Percentiles rank a stretch among this genome's conserved stretches.
These are phyloP conservation scores for Agrostemma githago DNA, from an alignment of 148 eudicot genomes.

Conservation along the genomic window DNA sequence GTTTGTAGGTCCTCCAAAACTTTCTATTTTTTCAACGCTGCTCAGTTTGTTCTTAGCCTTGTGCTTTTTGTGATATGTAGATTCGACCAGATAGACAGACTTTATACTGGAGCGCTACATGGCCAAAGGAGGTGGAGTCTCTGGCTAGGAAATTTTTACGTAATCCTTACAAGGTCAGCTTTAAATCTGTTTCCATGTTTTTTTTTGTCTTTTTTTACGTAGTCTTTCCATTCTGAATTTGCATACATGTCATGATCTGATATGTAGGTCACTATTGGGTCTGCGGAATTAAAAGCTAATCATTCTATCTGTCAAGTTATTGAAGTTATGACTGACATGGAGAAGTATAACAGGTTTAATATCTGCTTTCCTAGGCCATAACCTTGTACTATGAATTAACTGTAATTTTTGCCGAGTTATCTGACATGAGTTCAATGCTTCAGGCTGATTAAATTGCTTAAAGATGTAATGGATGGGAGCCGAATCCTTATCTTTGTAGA, in stretches of 20 bases:
- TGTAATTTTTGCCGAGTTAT: not conserved
- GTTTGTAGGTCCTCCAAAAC: not conserved
- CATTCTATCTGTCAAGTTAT: slow-evolving; percentile 84
- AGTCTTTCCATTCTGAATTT: too few relatives aligned
- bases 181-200: not conserved
- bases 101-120: slow-evolving; percentile 97
- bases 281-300: slow-evolving; percentile 83
- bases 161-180: slow-evolving; percentile 78
- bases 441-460: slow-evolving; percentile 87
- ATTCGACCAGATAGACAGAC: slow-evolving; percentile 98
- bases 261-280: slow-evolving; percentile 80
- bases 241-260: not conserved
- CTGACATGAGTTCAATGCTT: slow-evolving; percentile 11
- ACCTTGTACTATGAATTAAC: not conserved
- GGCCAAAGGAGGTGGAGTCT: slow-evolving; percentile 96
- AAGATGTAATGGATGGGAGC: slow-evolving; percentile 83
- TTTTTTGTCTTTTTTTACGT: not conserved
- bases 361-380: not conserved
- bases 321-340: slow-evolving; percentile 82
- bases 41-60: not conserved
- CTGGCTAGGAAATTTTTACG: slow-evolving; percentile 87
- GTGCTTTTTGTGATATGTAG: slow-evolving; percentile 34
- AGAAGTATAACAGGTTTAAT: slow-evolving; percentile 82
- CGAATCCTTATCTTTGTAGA: slow-evolving; percentile 81
- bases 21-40: not conserved